Base-by-base conservation (phyloP, 345 rosid genomes). In the Eutrema japonicum region DNA sequence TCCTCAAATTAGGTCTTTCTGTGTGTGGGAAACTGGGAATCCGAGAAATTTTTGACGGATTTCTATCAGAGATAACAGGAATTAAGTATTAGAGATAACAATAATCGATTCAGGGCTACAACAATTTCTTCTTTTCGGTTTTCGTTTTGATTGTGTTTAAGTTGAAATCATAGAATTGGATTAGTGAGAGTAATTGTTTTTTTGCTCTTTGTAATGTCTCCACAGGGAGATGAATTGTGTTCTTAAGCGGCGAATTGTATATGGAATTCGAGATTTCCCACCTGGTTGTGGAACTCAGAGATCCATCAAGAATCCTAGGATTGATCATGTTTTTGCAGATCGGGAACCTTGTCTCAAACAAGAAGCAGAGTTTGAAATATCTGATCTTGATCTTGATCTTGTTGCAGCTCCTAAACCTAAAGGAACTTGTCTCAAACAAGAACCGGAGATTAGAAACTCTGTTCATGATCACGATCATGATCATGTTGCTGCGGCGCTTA, bases 251-350 rank as follows among this genome's bases (percentile, higher is more conserved):
- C 48, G 32, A 38, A n/a, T 43, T 14, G 50, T 70, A 7, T 70
- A 12, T 13, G 41, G 67, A 0, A 18, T 14, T 49, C 38, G 67
- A 59, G 58, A 70, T 48, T 70, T 70, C n/a, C 74, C 74, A 48
- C 14, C 12, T 0, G 58, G 50, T 1, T 59, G 67, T 59, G 74
- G 67, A 37, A 38, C 59, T 35, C 48, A 33, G 4, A 18, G 35
- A 2, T 0, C 11, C 16, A 33, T 47, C 10, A 57, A 70, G 48
- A 47, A 18, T 12, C 65, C 65, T 35, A 22, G 30, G 57, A 22
- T 5, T 8, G 10, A 8, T n/a, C 11, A 6, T 12, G 37, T 30
- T 53, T 7, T 10, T 16, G 30, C 46, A 37, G 8, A n/a, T 36
- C 29, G 2, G 47, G 48, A 59, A 3, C 35, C 18, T 59, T 22